Evolutionary conservation across 192 early-diverging fungal species (phyloP), one percentile per base, ranked within the genome.

Genomic region (Backusella tarrabulga): DNA sequence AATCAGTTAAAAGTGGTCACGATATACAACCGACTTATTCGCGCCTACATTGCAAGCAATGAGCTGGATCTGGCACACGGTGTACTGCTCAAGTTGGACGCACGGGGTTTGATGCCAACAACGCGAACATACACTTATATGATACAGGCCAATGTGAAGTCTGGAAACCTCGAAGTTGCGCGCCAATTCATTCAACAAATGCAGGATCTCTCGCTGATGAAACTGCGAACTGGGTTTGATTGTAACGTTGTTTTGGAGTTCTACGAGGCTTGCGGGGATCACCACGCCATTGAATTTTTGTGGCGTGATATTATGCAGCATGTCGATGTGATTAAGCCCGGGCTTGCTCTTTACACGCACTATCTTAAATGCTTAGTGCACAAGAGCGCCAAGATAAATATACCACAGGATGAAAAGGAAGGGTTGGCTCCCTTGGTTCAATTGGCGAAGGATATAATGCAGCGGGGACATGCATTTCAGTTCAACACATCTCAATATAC

Each of bases 281-380:
- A 66, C 7, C 74, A 79, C 34, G 82, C 77, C 11, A 71, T 80
- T 68, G 82, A 83, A 23, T 77, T 77, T 75, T 68, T 79, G n/a
- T 83, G 82, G 82, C 69, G 76, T n/a, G 75, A 77, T 66, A 71
- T 77, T 23, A 19, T 78, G 34, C 56, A 66, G 11, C 73, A 81
- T n/a, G 56, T 44, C 14, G 73, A 78, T 44, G 69, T 7, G 12
- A 66, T 78, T 29, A 74, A 81, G 34, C 80, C 80, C 1, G 41
- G 41, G 14, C 38, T 72, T 34, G 11, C 32, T 9, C 73, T 81
- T 7, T 78, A 81, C 23, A 75, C 69, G 1, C 54, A 44, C 3
- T 75, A 81, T 68, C 15, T 81, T 4, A 63, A 63, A 3, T 63
- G 21, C 3, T 29, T 63, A 29, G 11, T 63, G 4, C 23, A 63